Base-by-base conservation (phyloP, 345 rosid genomes). In the Sisymbrium altissimum region DNA sequence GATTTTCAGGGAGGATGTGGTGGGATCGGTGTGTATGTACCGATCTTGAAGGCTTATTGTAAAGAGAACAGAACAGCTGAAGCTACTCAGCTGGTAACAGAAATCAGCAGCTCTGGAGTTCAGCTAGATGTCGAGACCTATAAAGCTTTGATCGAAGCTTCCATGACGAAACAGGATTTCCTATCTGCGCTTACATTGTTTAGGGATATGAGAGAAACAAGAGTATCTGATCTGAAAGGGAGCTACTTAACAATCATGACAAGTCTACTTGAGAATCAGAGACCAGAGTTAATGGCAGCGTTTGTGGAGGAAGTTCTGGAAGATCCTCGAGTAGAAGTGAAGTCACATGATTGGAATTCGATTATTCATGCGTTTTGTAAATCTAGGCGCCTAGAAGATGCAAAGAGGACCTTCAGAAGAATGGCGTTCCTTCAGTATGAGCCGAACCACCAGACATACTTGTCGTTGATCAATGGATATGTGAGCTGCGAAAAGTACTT, bases 291-390 rank as follows among this genome's bases (percentile, higher is more conserved):
- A 68, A 90, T 90, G 95, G 96, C 95, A 65, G 86, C 86, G 15
- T 89, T 87, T 81, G 64, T 89, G n/a, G 98, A 94, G 62, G 98
- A 91, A 80, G 86, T 88, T 66, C 79, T 88, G 21, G 97, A 87
- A 72, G 97, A 91, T 68, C 90, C 92, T 71, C 84, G 87, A 4
- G 73, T 88, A 30, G 96, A 88, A 79, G 96, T 94, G 71, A 91
- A 89, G 61, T 85, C 95, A 17, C 98, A 91, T 50, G 98, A 94
- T 80, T 94, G 97, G 96, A 94, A 94, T 72, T 91, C 97, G 41
- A 94, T 91, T 39, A 88, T 94, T 74, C 96, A 91, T 48, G 96
- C 97, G 62, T 91, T 88, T 3, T 91, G 92, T 80, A 94, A 94
- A 80, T 86, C 89, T 1, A 89, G 84, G 32, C 75, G 87, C 52